Conservation (phyloP, 495 filamentous ascomycete species). For the Schizothecium vesticola region DNA sequence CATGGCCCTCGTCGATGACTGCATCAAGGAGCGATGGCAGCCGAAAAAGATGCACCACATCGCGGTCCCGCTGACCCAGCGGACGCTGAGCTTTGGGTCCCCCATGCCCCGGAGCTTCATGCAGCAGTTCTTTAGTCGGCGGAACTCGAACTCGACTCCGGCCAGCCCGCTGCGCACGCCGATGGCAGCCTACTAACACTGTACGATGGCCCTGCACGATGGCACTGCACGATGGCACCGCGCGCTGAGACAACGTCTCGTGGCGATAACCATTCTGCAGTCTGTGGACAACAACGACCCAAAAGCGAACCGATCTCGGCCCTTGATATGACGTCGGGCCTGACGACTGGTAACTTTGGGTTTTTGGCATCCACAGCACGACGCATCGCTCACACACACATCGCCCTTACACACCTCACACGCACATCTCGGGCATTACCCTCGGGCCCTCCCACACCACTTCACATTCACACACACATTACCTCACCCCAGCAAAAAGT, state of each 20-base stretch:
- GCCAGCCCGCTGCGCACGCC: slow-evolving; percentile 37
- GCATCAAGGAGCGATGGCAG: slow-evolving; percentile 76
- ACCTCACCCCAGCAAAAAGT: background rate
- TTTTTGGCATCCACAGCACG: background rate
- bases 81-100: slow-evolving; percentile 60
- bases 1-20: slow-evolving; percentile 86
- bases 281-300: background rate
- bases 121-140: slow-evolving; percentile 71
- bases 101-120: slow-evolving; percentile 68
- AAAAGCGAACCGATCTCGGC: background rate
- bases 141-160: slow-evolving; percentile 33
- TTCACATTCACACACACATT: background rate
- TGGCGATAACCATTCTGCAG: background rate
- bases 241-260: background rate
- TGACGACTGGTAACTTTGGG: background rate
- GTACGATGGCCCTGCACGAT: background rate
- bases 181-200: slow-evolving; percentile 34
- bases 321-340: background rate
- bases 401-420: background rate
- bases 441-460: too few species aligned
- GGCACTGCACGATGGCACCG: background rate
- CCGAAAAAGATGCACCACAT: slow-evolving; percentile 55
- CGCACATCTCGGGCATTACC: background rate
- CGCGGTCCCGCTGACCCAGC: slow-evolving; percentile 51
- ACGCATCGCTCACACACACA: too few species aligned